Conservation (phyloP, 345 rosid species). For the Microthlaspi erraticum region DNA sequence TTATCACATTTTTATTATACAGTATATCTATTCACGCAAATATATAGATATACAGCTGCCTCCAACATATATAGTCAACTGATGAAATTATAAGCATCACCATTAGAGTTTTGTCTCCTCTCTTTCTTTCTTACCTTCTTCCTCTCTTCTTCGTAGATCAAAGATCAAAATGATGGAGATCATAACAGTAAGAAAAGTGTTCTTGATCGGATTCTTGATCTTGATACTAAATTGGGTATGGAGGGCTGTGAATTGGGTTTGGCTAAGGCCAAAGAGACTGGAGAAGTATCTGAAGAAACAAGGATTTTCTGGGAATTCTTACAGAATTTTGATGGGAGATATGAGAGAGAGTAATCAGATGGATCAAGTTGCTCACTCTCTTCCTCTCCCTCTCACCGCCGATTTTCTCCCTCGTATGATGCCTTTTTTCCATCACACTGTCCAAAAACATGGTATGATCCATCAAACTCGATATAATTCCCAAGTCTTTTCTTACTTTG, state of each 20-base stretch:
- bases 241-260: conserved; percentile 53
- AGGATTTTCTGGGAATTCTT: conserved; percentile 55
- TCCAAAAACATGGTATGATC: conserved; percentile 46
- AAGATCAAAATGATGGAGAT: conserved; percentile 31
- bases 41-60: conserved; percentile 39
- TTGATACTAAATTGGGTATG: conserved; percentile 45
- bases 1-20: conserved; percentile 33
- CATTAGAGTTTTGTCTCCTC: conserved; percentile 37
- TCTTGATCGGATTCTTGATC: conserved; percentile 36
- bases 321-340: conserved; percentile 51
- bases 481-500: neutral
- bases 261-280: conserved; percentile 53
- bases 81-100: conserved; percentile 40
- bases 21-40: conserved; percentile 15
- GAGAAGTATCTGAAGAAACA: conserved; percentile 52
- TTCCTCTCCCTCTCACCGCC: conserved; percentile 44
- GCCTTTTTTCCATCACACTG: conserved; percentile 49
- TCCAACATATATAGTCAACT: conserved; percentile 47
- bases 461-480: conserved; percentile 2
- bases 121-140: conserved; percentile 25
- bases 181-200: conserved; percentile 16
- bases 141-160: conserved; percentile 23
- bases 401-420: conserved; percentile 47
- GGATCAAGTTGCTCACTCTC: conserved; percentile 46
- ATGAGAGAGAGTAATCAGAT: conserved; percentile 40